Conservation (phyloP, 257 asterid species). For the Petunia axillaris region DNA sequence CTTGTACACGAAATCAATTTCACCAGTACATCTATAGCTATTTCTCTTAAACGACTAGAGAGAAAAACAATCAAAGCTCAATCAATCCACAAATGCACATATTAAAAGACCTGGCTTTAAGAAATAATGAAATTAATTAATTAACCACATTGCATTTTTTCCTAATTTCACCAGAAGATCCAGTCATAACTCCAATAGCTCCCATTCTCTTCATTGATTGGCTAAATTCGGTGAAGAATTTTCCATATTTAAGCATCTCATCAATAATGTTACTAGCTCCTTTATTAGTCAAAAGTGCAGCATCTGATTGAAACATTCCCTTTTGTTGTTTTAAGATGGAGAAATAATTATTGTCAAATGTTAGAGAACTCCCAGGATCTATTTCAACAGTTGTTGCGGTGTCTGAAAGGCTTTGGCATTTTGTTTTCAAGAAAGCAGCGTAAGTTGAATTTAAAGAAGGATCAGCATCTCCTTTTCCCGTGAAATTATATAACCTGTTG, state of each 20-base stretch:
- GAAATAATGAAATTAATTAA: neutral
- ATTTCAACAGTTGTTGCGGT: slow-evolving; percentile 38
- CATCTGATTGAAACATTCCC: slow-evolving; percentile 19
- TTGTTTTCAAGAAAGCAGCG: slow-evolving; percentile 28
- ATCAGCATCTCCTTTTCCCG: slow-evolving; percentile 46
- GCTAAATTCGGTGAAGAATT: slow-evolving; percentile 36
- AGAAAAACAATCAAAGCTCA: no score
- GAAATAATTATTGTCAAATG: slow-evolving; percentile 39
- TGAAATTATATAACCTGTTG: slow-evolving; percentile 52
- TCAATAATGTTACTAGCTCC: slow-evolving; percentile 32
- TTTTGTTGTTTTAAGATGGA: neutral
- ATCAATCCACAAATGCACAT: neutral
- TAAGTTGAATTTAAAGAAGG: slow-evolving; percentile 42
- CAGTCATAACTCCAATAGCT: neutral
- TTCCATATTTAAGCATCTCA: slow-evolving; percentile 25
- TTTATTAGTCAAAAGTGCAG: no score
- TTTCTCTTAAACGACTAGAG: no score
- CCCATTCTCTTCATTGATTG: neutral
- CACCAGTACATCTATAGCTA: no score
- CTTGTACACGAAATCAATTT: no score
- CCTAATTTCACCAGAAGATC: slow-evolving; percentile 39
- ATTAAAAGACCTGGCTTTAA: neutral
- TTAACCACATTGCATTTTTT: slow-evolving; percentile 33
- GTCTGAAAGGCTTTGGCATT: slow-evolving; percentile 37
- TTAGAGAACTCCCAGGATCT: slow-evolving; percentile 38